A percentile compares a stretch with the other conserved stretches of the same genome.
Conservation (phyloP, 208 protist species). For the Wallacemonas rigidus region DNA sequence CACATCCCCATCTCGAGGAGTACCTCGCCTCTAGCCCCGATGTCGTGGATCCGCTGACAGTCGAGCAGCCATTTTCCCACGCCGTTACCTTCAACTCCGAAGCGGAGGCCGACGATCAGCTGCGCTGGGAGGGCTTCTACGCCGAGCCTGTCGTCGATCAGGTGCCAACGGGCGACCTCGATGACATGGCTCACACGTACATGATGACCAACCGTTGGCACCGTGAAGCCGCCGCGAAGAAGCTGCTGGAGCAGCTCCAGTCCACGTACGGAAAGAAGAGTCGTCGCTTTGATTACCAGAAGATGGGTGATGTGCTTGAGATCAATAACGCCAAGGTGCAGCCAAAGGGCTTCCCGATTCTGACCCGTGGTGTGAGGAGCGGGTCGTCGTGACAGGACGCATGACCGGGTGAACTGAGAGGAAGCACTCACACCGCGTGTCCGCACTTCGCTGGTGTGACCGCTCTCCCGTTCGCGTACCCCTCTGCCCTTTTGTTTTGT, state of each 20-base stretch:
- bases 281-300: slow-evolving; percentile 85
- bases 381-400: background rate
- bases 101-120: slow-evolving; percentile 81
- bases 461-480: background rate
- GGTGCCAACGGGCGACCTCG: slow-evolving; percentile 77
- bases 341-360: slow-evolving; percentile 85
- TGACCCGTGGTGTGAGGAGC: slow-evolving; percentile 64
- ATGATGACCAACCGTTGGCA: slow-evolving; percentile 89
- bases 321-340: slow-evolving; percentile 92
- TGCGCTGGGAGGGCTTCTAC: slow-evolving; percentile 92
- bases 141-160: slow-evolving; percentile 83
- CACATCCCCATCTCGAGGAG: slow-evolving; percentile 83
- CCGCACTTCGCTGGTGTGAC: too few relatives aligned
- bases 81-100: slow-evolving; percentile 88
- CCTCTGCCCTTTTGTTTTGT: background rate
- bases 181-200: slow-evolving; percentile 82
- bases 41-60: slow-evolving; percentile 65
- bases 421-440: too few relatives aligned
- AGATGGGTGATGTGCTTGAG: slow-evolving; percentile 91
- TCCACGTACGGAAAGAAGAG: slow-evolving; percentile 80
- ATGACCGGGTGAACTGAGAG: too few relatives aligned
- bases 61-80: slow-evolving; percentile 84
- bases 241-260: slow-evolving; percentile 85
- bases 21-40: slow-evolving; percentile 75
- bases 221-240: slow-evolving; percentile 87